Conservation (phyloP, 108 stramenopile genomes). For the Seminavis robusta region DNA sequence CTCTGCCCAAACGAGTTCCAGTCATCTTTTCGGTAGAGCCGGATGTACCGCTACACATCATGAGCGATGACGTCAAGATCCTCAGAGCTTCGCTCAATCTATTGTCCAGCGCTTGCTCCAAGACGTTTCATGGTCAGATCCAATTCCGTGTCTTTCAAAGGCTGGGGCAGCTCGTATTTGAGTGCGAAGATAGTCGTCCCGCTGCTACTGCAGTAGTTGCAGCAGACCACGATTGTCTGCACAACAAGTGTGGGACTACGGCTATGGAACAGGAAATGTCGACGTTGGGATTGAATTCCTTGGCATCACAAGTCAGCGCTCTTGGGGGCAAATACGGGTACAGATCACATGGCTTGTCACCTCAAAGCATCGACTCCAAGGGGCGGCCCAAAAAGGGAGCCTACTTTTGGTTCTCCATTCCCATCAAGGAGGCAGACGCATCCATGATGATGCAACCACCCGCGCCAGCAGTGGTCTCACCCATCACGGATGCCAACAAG, state of each 20-base stretch:
- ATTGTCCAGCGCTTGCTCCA: too few relatives aligned
- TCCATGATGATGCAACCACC: constrained; percentile 2
- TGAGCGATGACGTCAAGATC: not conserved
- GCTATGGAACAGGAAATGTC: not conserved
- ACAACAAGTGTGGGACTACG: not conserved
- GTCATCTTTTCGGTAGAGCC: constrained; percentile 10
- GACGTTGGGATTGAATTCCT: constrained; percentile 53
- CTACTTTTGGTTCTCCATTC: constrained; percentile 64
- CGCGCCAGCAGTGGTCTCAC: not conserved
- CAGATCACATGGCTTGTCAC: constrained; percentile 14
- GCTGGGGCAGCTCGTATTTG: not conserved
- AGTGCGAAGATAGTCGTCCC: not conserved
- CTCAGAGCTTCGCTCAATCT: not conserved
- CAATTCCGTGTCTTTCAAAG: too few relatives aligned
- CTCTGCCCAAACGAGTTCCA: not conserved
- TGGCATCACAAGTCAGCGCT: constrained; percentile 48
- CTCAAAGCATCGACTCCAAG: not conserved
- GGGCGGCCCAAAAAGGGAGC: constrained; percentile 28
- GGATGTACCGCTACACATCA: constrained; percentile 21
- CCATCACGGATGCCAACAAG: not conserved
- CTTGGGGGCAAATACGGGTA: constrained; percentile 53
- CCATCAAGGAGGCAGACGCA: constrained; percentile 1
- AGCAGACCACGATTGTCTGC: not conserved
- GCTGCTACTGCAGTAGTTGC: not conserved
- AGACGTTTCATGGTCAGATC: too few relatives aligned